These are phyloP conservation scores for Pestalotiopsis sp. DNA, from an alignment of 2,329 filamentous ascomycete genomes.

Conservation along the genomic window DNA sequence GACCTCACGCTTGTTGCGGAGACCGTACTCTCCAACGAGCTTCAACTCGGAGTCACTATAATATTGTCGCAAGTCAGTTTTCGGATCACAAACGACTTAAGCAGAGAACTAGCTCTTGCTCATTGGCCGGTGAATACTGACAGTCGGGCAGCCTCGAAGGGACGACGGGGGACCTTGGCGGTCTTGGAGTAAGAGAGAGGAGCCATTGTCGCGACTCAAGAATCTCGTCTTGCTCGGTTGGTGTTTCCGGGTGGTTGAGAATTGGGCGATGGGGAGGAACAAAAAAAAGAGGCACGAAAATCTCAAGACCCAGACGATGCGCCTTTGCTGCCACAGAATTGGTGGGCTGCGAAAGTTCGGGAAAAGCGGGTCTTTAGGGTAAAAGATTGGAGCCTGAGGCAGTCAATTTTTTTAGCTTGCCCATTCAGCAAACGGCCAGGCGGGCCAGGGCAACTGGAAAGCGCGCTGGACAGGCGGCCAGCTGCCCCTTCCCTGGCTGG, in stretches of 20 bases:
- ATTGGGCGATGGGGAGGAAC: not conserved
- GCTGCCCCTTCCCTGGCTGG: not conserved
- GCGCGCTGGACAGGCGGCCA: not conserved
- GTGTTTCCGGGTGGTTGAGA: slow-evolving; percentile 16
- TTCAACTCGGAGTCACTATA: slow-evolving; percentile 98
- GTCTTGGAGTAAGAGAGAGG: slow-evolving; percentile 93
- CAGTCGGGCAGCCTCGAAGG: slow-evolving; percentile 99
- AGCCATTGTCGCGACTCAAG: slow-evolving; percentile 39
- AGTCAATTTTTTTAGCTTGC: not conserved
- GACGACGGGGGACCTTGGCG: slow-evolving; percentile 97
- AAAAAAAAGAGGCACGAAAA: slow-evolving; percentile 8
- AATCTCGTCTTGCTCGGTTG: slow-evolving; percentile 1
- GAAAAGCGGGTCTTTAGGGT: slow-evolving; percentile 13
- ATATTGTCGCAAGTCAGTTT: slow-evolving; percentile 65
- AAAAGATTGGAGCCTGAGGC: slow-evolving; percentile 8
- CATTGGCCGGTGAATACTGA: slow-evolving; percentile 97
- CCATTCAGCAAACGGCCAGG: not conserved
- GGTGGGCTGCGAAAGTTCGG: slow-evolving; percentile 10
- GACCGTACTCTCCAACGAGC: slow-evolving; percentile 99
- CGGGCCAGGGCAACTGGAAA: not conserved
- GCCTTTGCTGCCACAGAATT: slow-evolving; percentile 5
- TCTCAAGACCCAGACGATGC: not conserved
- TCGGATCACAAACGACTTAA: slow-evolving; percentile 82
- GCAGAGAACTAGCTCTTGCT: slow-evolving; percentile 93
- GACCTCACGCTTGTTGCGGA: slow-evolving; percentile 99